Evolutionary conservation across 176 grass and related monocot species (phyloP), one percentile per base, ranked within the genome.

Genomic region (Aechmea fasciata): DNA sequence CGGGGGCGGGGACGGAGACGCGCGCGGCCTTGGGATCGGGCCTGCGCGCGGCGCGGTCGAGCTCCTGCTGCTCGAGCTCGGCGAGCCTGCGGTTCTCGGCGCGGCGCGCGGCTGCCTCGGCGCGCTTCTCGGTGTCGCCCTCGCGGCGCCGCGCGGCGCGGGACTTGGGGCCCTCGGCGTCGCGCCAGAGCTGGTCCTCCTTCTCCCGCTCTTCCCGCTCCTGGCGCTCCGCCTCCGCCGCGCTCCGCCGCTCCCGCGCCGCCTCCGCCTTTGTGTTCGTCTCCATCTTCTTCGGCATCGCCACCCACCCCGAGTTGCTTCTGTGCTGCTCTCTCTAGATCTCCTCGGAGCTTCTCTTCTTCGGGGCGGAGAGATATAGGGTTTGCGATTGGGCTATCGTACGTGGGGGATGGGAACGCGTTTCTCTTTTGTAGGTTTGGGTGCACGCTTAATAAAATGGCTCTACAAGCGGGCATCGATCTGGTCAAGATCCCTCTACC

Each of bases 261-360:
- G 84, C 89, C 77, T 97, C 94, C 55, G 94, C 94, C 94, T 97
- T 97, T 25, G 94, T 87, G 86, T 97, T 97, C 2, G 88, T 76
- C 25, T 89, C 89, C 89, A 97, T 92, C 94, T 97, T 97, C 87
- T 93, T 97, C 89, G 89, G 94, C 94, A 97, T 97, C 73, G 63
- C 13, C 22, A 19, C 29, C 29, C 29, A 33, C 29, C 29, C 3
- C 29, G 3, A 33, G 29, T n/a, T n/a, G n/a, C 29, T 33, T 33
- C 29, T 33, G 29, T 33, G 29, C 29, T 33, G 0, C 25, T 26
- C 29, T 33, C 29, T 5, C n/a, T n/a, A n/a, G n/a, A n/a, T n/a
- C 29, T 33, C 29, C 29, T 33, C 29, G 29, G 29, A 33, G 29
- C 29, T 33, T 33, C 29, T 33, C 24, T 24, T 24, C 24, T 24